phyloP scores from a whole-genome alignment of 306 rosid species.

The Alnus glutinosa region DNA sequence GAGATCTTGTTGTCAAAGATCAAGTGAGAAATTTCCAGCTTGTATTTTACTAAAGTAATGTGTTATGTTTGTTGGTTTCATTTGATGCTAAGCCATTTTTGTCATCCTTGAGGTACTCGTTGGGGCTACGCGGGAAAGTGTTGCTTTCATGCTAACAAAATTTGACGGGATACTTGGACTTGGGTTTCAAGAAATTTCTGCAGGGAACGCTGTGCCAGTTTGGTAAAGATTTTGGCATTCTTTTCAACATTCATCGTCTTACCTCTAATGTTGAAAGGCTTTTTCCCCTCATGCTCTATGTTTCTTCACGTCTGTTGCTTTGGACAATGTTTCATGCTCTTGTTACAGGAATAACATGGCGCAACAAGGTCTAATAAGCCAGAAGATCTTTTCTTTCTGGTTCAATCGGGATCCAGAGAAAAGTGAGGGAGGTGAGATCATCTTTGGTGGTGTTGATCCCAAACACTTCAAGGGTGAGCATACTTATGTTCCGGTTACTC shows the following conservation, averaged over 20 bases:
- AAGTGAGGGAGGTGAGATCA: conserved; percentile 14
- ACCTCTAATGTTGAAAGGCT: neutral
- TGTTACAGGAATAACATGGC: conserved; percentile 13
- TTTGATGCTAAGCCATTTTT: neutral
- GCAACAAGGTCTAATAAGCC: conserved; percentile 11
- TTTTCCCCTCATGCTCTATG: neutral
- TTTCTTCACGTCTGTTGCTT: neutral
- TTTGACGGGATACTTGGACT: conserved; percentile 26
- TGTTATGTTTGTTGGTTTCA: neutral
- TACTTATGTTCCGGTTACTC: conserved; percentile 16
- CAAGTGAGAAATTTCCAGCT: conserved; percentile 5
- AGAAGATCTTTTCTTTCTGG: conserved; percentile 21
- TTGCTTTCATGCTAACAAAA: neutral
- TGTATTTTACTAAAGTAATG: neutral
- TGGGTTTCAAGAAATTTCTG: conserved; percentile 11
- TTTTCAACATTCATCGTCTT: neutral
- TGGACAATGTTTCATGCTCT: neutral
- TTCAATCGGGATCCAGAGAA: conserved; percentile 9
- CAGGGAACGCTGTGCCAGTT: neutral
- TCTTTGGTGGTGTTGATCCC: conserved; percentile 17
- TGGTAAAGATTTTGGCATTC: conserved; percentile 8
- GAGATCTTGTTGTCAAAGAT: conserved; percentile 13
- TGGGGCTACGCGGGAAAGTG: neutral
- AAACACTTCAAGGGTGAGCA: conserved; percentile 23
- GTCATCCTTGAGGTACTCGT: conserved; percentile 8